Percentiles rank a stretch among this genome's conserved stretches.
These are phyloP conservation scores for Aeschynomene evenia DNA, from an alignment of 306 rosid genomes.

Conservation along the genomic window DNA sequence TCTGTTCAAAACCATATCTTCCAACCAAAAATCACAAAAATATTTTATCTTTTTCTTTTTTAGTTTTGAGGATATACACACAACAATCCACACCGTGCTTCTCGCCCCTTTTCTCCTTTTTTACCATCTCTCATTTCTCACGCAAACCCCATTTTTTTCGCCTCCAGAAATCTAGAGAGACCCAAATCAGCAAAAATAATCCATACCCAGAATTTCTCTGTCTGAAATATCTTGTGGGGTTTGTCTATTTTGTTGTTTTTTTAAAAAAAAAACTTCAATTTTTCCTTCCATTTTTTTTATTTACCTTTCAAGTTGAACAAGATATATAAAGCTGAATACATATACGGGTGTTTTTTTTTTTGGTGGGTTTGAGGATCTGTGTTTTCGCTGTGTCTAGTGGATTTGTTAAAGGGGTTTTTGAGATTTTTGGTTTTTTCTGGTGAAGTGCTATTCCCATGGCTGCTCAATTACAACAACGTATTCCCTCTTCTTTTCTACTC, in stretches of 20 bases:
- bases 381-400: slow-evolving; percentile 2
- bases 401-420: slow-evolving; percentile 15
- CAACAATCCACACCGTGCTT: slow-evolving; percentile 22
- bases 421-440: slow-evolving; percentile 27
- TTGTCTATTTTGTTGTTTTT: neutral
- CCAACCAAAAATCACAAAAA: neutral
- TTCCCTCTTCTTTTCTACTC: neutral
- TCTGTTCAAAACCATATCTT: slow-evolving; percentile 43
- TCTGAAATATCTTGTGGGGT: slow-evolving; percentile 35
- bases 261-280: neutral
- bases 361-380: slow-evolving; percentile 27
- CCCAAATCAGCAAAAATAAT: slow-evolving; percentile 20
- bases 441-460: slow-evolving; percentile 39
- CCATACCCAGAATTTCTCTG: slow-evolving; percentile 24
- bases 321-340: slow-evolving; percentile 4
- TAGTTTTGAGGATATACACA: slow-evolving; percentile 14
- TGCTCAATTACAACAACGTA: slow-evolving; percentile 45
- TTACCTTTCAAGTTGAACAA: neutral
- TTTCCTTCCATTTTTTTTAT: neutral
- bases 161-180: slow-evolving; percentile 44
- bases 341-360: neutral
- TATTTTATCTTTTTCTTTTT: slow-evolving; percentile 20
- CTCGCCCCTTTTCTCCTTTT: neutral
- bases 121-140: slow-evolving; percentile 17
- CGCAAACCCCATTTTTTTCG: slow-evolving; percentile 22